Percentiles rank a stretch among this genome's conserved stretches.
These are phyloP conservation scores for Carex arenaria DNA, from an alignment of 202 grass and related monocot genomes.

Conservation along the genomic window DNA sequence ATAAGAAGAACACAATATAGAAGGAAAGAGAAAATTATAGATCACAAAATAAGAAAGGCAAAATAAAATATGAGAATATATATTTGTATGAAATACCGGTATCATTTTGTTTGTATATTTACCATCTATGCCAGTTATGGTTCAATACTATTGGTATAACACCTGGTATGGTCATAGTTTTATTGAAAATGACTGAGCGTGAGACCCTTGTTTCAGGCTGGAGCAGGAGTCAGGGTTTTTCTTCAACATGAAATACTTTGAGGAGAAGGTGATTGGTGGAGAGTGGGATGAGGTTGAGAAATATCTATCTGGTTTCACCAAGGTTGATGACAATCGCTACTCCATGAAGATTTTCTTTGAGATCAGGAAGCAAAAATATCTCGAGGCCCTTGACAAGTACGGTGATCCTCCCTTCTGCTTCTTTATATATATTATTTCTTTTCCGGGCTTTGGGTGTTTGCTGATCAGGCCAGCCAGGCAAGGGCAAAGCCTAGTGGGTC, in stretches of 20 bases:
- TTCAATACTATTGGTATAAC: background rate
- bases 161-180: background rate
- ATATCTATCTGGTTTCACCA: slow-evolving; percentile 96
- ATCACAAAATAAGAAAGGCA: background rate
- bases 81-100: background rate
- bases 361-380: slow-evolving; percentile 98
- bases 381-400: slow-evolving; percentile 94
- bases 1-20: background rate
- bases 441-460: background rate
- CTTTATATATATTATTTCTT: background rate
- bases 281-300: slow-evolving; percentile 97
- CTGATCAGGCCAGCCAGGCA: background rate
- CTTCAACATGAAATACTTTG: slow-evolving; percentile 97
- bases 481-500: too few species aligned
- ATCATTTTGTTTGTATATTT: background rate
- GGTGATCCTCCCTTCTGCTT: background rate
- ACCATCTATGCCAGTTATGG: background rate
- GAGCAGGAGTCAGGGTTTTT: slow-evolving; percentile 94
- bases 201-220: slow-evolving; percentile 40
- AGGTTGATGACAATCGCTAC: slow-evolving; percentile 97
- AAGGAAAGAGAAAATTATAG: background rate
- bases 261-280: slow-evolving; percentile 78
- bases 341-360: slow-evolving; percentile 99
- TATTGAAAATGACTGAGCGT: background rate
- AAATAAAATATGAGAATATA: too few species aligned